These are phyloP conservation scores for Scopulariopsis brevicaulis DNA, from an alignment of 2,329 filamentous ascomycete species.

Conservation along the genomic window DNA sequence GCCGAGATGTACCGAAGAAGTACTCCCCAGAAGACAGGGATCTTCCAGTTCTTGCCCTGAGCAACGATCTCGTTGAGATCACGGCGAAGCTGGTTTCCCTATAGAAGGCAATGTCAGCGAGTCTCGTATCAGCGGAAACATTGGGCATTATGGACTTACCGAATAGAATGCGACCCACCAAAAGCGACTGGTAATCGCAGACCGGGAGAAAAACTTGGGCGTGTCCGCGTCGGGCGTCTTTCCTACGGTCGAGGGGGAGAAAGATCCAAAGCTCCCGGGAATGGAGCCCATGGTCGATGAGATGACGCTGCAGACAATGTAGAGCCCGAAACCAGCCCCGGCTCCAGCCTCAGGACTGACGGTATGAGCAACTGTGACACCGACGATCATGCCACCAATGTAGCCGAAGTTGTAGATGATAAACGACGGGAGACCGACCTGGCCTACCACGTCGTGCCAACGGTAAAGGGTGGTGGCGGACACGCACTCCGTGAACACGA, in stretches of 20 bases:
- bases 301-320: constrained; percentile 24
- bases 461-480: constrained; percentile 40
- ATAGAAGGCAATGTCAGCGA: constrained; percentile 4
- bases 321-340: constrained; percentile 40
- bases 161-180: constrained; percentile 47
- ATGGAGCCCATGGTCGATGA: constrained; percentile 24
- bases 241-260: constrained; percentile 25
- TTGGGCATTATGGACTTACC: constrained; percentile 21
- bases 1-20: constrained; percentile 37
- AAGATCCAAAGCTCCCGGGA: background rate
- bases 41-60: constrained; percentile 41
- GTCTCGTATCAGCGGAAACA: background rate
- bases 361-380: constrained; percentile 36
- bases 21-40: constrained; percentile 37
- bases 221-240: constrained; percentile 27
- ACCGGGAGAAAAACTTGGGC: constrained; percentile 28
- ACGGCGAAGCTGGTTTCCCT: constrained; percentile 43
- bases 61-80: constrained; percentile 44
- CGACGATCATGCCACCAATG: constrained; percentile 38
- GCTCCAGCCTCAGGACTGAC: constrained; percentile 31
- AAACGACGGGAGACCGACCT: constrained; percentile 31
- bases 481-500: constrained; percentile 40
- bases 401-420: constrained; percentile 36
- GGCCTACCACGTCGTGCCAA: constrained; percentile 31
- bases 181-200: constrained; percentile 23